phyloP scores from a whole-genome alignment of 2,329 filamentous ascomycete species.

The Penicillium decumbens region DNA sequence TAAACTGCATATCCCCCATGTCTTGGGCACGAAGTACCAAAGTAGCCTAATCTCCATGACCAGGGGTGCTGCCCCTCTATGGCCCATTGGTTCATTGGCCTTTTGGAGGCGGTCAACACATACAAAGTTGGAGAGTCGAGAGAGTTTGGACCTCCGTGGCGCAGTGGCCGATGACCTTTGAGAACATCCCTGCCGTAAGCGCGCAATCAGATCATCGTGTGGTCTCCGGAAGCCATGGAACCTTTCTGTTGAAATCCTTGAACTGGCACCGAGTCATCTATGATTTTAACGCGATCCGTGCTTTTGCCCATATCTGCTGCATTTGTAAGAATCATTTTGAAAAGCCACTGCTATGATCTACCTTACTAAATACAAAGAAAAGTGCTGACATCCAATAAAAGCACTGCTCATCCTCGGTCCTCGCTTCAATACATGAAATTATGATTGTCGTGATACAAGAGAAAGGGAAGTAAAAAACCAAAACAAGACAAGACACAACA shows the following conservation, averaged over 20 bases:
- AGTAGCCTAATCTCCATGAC: background rate
- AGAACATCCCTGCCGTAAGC: background rate
- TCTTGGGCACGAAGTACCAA: background rate
- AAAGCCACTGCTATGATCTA: background rate
- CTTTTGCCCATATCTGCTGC: background rate
- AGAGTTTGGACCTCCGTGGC: background rate
- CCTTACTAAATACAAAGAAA: background rate
- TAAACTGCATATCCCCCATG: background rate
- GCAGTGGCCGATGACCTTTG: constrained; percentile 1
- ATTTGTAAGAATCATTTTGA: background rate
- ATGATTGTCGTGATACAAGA: constrained; percentile 21
- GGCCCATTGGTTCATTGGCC: background rate
- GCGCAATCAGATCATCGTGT: constrained; percentile 4
- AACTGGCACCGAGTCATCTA: background rate
- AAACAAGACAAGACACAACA: background rate
- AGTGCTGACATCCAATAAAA: constrained; percentile 3
- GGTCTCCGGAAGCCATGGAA: constrained; percentile 4
- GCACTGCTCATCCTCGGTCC: constrained; percentile 7
- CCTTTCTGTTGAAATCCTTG: background rate
- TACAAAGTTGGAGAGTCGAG: background rate
- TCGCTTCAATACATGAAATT: constrained; percentile 22
- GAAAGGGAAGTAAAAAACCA: constrained; percentile 11
- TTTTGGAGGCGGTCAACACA: background rate
- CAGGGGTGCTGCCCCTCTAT: background rate
- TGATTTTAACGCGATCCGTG: background rate